Base-by-base conservation (phyloP, 2,329 filamentous ascomycete genomes). In the Trichoderma koningii region DNA sequence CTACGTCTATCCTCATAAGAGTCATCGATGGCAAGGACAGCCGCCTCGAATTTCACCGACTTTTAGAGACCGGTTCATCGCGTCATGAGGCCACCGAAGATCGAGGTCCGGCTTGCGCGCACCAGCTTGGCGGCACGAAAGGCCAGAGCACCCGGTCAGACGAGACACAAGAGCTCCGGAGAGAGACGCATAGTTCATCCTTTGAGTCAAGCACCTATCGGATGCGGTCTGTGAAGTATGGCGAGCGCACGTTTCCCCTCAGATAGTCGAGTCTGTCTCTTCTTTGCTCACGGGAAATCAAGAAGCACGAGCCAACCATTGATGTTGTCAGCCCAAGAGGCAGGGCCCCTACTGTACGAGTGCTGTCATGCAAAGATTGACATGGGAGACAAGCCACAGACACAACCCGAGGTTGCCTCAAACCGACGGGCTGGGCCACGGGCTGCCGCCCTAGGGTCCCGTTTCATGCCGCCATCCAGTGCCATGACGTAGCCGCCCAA, bases 401-500 rank as follows among this genome's bases (percentile, higher is more conserved):
- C 30, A 28, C 51, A 48, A 38, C 9, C n/a, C 45, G 30, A 38
- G 34, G 34, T 14, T 38, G 34, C 34, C 34, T 38, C 51, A 60
- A 63, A 48, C 66, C 66, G 66, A 57, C 59, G 17, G 51, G 57
- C 64, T 66, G 66, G 66, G 64, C 66, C 59, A 51, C 23, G 34
- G n/a, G 52, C 38, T 50, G 63, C 55, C 47, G 62, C 65, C 48
- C 55, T 63, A 47, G 51, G 64, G 64, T 66, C 51, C 48, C 44
- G 60, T 64, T 57, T 65, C 47, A 64, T 55, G 55, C 50, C 66
- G 56, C 61, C 56, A 38, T 42, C 45, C 47, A 30, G 41, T 56
- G 53, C 61, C 44, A 69, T 69, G 67, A 69, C 67, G 67, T 69
- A n/a, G 19, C 30, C 41, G 47, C 28, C 67, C 67, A 68, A 69